Evolutionary conservation across 805 yeast genomes (phyloP), one percentile per base, ranked within the genome.

Genomic region (Limtongozyma cylindracea): DNA sequence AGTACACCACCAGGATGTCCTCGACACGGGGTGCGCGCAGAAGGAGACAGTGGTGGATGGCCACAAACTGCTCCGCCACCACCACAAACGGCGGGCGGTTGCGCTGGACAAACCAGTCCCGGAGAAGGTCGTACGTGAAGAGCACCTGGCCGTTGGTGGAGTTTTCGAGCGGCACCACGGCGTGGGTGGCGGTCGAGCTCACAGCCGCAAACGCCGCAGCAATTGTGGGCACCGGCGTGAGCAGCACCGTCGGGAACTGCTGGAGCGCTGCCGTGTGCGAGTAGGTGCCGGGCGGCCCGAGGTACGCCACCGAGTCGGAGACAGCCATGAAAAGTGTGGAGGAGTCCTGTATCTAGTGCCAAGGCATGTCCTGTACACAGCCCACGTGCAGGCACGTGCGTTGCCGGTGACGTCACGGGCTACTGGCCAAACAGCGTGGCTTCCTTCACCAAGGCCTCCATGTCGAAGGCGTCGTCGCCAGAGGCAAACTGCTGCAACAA

Each of bases 71-170:
- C 31, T 78, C 92, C 1, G 64, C 84, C 3, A 71, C 54, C 3
- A 78, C 61, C 17, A 45, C 43, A 28, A 76, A 54, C 1, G 41
- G 30, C 1, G 41, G 35, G 6, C 6, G 6, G 6, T 13, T 6
- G 15, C 15, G 15, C 5, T 6, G 45, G 13, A 56, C 37, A 26
- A 53, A 55, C 61, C 68, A 61, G 35, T 73, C 80, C 29, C 92
- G 49, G 15, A 84, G 48, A 9, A 80, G 47, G 37, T 80, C 93
- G 39, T 76, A 69, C 0, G 94, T 76, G 36, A 70, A 61, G 2
- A 69, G 73, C 5, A 88, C 98, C 31, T 72, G 82, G 0, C 98
- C 98, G 41, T 84, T 88, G 2, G 95, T 72, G 3, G 95, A 80
- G 46, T 84, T 84, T 35, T 84, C 95, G 32, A 77, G 61, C 2